Base-by-base conservation (phyloP, 2,329 filamentous ascomycete genomes). In the Aspergillus candidus region DNA sequence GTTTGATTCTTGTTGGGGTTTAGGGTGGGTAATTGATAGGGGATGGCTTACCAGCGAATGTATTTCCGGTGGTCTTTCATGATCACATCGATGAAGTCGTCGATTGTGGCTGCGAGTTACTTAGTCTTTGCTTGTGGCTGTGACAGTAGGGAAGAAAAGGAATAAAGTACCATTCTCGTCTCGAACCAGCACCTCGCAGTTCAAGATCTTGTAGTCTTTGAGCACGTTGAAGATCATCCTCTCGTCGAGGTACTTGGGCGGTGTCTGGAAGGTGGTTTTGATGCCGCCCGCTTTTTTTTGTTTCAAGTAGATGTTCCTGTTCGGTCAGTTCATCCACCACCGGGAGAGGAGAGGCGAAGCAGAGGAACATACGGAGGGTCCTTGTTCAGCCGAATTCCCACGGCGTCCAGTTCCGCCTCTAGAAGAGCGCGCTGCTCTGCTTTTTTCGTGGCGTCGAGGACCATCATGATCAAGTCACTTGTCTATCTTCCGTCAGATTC, bases 51-150 rank as follows among this genome's bases (percentile, higher is more conserved):
- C 74, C 82, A 85, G 63, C 80, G 79, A 74, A 98, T 96, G 75
- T 98, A 98, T 69, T 94, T 98, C 62, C 93, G 78, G 74, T 98
- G 93, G 63, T 96, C 88, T 69, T 93, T 94, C 91, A 97, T 97
- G 70, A 98, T 96, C 49, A 96, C 89, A 67, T 98, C 93, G 72
- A 98, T 98, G 67, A 98, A 86, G 69, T 98, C 91, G 71, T 98
- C 93, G 31, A 98, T 89, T 1, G 93, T 97, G 33, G 86, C 88
- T 80, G 36, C 2, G 40, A 18, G 37, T 49, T 17, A 48, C 44
- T 44, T 15, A 41, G 27, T 48, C 13, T 15, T 14, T 22, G 41
- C 17, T 13, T 27, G 4, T 3, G 30, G 35, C 32, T 51, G 15
- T 27, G 8, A 10, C 22, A 27, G 3, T 27, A 4, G 18, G 11